Evolutionary conservation across 371 early-diverging fungal species (phyloP), one percentile per base, ranked within the genome.

Genomic region (Vairimorpha apis): DNA sequence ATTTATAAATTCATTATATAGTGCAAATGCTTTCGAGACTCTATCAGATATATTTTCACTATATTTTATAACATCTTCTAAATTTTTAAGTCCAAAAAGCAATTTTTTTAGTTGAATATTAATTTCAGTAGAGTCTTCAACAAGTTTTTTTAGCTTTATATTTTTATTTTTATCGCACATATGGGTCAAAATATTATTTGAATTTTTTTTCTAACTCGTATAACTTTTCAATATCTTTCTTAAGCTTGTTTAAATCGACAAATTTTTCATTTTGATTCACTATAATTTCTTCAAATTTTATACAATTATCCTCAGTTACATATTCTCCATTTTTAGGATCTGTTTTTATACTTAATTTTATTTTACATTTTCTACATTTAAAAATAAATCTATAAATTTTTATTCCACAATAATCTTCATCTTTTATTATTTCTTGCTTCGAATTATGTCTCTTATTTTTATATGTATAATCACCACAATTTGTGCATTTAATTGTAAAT

Each of bases 401-500:
- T 79, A 92, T 91, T 49, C 76, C 85, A 56, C 90, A 85, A 80
- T 93, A 97, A 29, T 83, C 85, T 79, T 92, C 93, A 13, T 86
- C 88, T 47, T 87, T 85, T 0, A 88, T 87, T 0, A 88, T 87
- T 75, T 76, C 79, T 67, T 73, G 83, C 51, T 89, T 85, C 27
- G 94, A 93, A 80, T 95, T 94, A 85, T 94, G 93, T 77, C 96
- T 95, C 65, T 91, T 93, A 53, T 92, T 91, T 83, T 93, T 92
- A 83, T 89, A 88, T 67, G 95, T 90, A 83, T 90, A 95, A 76
- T 93, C 91, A 37, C 91, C 91, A 79, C 97, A 95, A 10, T 21
- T 27, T 29, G 53, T n/a, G 85, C 97, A 97, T 53, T 90, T 89
- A 92, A 97, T 92, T 0, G 93, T 90, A 79, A 94, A 97, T 0